phyloP scores from a whole-genome alignment of 176 grass and related monocot species.

The Poa pratensis region DNA sequence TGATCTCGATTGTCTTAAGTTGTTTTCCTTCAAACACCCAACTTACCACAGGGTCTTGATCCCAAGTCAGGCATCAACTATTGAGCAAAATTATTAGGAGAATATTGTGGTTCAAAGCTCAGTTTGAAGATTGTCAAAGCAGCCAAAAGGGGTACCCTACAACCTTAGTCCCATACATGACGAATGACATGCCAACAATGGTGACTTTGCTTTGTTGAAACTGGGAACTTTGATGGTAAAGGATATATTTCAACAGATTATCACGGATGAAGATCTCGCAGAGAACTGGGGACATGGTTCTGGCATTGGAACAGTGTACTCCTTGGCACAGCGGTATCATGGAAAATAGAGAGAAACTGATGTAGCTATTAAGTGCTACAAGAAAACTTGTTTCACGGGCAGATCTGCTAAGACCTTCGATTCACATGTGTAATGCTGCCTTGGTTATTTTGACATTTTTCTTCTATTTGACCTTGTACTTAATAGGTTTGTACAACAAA shows the following conservation, averaged over 20 bases:
- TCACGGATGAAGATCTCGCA: constrained; percentile 90
- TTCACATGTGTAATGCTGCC: no score
- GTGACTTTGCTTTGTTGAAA: not conserved
- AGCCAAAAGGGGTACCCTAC: not conserved
- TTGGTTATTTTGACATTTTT: no score
- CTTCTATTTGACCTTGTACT: no score
- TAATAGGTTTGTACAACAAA: no score
- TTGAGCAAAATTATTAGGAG: not conserved
- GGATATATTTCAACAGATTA: constrained; percentile 54
- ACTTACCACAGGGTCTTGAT: not conserved
- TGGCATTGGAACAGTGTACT: constrained; percentile 89
- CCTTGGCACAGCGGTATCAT: not conserved
- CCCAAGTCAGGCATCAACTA: not conserved
- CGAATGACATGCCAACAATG: not conserved
- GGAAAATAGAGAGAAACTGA: constrained; percentile 98
- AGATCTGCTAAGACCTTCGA: no score
- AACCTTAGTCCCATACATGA: not conserved
- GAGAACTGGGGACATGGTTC: constrained; percentile 92
- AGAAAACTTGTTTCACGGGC: no score
- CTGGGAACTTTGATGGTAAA: not conserved
- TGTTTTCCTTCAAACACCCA: not conserved
- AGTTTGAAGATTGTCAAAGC: not conserved
- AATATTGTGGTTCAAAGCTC: not conserved
- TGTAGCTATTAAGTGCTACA: constrained; percentile 29
- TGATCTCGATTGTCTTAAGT: not conserved